Base-by-base conservation (phyloP, 768 basidiomycete genomes). In the Leccinellum albellum region DNA sequence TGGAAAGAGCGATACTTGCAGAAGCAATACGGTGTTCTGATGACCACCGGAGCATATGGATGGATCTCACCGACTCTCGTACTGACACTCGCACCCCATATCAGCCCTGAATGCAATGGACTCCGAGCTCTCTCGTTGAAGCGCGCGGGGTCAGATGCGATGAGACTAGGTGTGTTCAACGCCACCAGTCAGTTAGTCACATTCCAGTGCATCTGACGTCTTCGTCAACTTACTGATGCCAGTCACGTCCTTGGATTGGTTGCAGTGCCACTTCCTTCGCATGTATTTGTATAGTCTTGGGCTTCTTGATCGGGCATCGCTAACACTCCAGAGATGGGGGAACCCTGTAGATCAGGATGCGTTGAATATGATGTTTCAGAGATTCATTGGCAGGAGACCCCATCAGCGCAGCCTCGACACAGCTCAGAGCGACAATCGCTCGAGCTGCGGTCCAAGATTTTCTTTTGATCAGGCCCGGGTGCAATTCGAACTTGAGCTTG, bases 341-440 rank as follows among this genome's bases (percentile, higher is more conserved):
- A 28, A 55, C n/a, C 7, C 31, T 4, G 42, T 24, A 8, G 29
- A 45, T 33, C 13, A 21, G 32, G 7, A 24, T 37, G 13, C 24
- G 3, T 31, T 15, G 24, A 29, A 23, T 29, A 4, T 0, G 26
- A 53, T 23, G 26, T 46, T 40, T 13, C 40, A 9, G 9, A 32
- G 6, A 45, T 42, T 42, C 53, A 51, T 32, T 32, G 32, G 14
- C 32, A 32, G 23, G 31, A 51, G 28, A 37, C n/a, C 12, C 17
- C 40, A 45, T 53, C 49, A 56, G 17, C 62, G 45, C 62, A 60
- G 61, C 44, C 54, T 32, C 35, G 37, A 32, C 54, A 50, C 49
- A 46, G 60, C 49, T 5, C 15, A 20, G 45, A 8, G 15, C n/a
- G 12, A n/a, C n/a, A 17, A 17, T 50, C 23, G 23, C 37, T 29